phyloP scores from a whole-genome alignment of 768 basidiomycete genomes.

The Macrolepiota fuliginosa region DNA sequence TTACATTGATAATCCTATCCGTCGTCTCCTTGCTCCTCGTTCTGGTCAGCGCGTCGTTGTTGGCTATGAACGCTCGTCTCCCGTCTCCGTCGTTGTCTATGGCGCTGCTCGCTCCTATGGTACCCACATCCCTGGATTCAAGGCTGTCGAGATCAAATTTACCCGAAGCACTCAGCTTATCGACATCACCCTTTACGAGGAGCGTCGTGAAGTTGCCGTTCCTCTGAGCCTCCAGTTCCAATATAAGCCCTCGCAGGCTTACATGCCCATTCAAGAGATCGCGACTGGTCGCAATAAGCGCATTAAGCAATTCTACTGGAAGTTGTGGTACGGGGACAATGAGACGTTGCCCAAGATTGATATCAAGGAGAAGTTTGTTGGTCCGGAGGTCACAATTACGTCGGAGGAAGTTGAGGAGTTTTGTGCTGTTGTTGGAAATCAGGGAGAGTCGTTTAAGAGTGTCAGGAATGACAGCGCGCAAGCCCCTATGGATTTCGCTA shows the following conservation, averaged over 20 bases:
- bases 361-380: slow-evolving; percentile 78
- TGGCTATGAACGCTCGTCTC: slow-evolving; percentile 37
- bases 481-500: slow-evolving; percentile 98
- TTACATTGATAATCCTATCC: slow-evolving; percentile 87
- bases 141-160: slow-evolving; percentile 76
- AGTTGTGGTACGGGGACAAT: slow-evolving; percentile 93
- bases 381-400: slow-evolving; percentile 82
- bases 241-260: slow-evolving; percentile 87
- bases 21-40: slow-evolving; percentile 83
- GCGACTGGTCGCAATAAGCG: slow-evolving; percentile 78
- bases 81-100: slow-evolving; percentile 62
- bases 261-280: slow-evolving; percentile 90
- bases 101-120: slow-evolving; percentile 84
- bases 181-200: slow-evolving; percentile 77
- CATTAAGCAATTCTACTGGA: slow-evolving; percentile 99
- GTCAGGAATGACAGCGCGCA: slow-evolving; percentile 66
- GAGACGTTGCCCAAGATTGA: slow-evolving; percentile 74
- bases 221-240: slow-evolving; percentile 80
- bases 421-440: slow-evolving; percentile 91
- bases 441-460: slow-evolving; percentile 86
- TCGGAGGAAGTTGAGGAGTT: slow-evolving; percentile 80
- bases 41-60: slow-evolving; percentile 76
- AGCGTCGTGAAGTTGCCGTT: slow-evolving; percentile 71
- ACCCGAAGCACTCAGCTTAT: slow-evolving; percentile 53
- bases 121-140: slow-evolving; percentile 69